Evolutionary conservation across 805 yeast species (phyloP).

Genomic region (Wickerhamiella dianesei): DNA sequence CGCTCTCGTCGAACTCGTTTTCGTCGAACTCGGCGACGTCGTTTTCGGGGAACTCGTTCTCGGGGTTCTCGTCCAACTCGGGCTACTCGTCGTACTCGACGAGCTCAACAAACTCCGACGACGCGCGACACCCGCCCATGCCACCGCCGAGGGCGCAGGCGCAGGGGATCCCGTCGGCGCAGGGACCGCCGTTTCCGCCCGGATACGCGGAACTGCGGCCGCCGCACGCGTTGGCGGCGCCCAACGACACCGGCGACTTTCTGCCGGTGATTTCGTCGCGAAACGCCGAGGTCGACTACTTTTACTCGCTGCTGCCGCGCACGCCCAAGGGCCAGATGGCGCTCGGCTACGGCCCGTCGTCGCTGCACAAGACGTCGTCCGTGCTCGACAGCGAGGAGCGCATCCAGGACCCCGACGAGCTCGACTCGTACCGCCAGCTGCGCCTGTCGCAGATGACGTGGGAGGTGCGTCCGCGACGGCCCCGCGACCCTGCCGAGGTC

Average conservation of each 20-base stretch:
- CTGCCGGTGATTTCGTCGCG: constrained; percentile 13
- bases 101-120: no score
- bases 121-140: no score
- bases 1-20: no score
- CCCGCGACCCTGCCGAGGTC: constrained; percentile 15
- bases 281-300: constrained; percentile 14
- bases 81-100: no score
- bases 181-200: no score
- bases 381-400: constrained; percentile 13
- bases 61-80: no score
- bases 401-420: constrained; percentile 14
- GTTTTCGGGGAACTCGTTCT: no score
- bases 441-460: constrained; percentile 9
- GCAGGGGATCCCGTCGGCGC: no score
- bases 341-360: neutral
- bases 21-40: no score
- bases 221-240: no score
- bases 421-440: constrained; percentile 15
- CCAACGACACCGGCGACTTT: constrained; percentile 11
- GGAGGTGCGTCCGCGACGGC: constrained; percentile 10
- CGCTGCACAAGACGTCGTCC: constrained; percentile 4
- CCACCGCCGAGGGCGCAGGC: no score
- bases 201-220: no score
- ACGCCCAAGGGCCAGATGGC: neutral
- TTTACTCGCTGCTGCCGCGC: constrained; percentile 16